Conservation (phyloP, 1,139 yeast genomes). For the Geotrichum klebahnii region DNA sequence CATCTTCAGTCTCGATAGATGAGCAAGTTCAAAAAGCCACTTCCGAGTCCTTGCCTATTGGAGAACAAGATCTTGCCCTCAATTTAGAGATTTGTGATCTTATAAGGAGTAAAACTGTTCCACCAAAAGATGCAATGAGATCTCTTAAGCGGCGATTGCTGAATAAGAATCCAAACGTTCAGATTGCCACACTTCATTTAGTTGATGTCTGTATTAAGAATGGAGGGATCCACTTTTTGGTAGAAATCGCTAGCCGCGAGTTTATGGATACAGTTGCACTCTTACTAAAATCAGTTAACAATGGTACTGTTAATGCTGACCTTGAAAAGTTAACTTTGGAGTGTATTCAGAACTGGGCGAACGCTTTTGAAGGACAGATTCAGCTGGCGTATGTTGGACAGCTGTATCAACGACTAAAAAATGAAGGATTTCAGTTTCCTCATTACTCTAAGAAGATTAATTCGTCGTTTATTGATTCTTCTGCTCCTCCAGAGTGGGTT, state of each 20-base stretch:
- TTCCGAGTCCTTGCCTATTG: constrained; percentile 84
- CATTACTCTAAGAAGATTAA: constrained; percentile 33
- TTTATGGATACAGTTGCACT: constrained; percentile 62
- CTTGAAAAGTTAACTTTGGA: constrained; percentile 61
- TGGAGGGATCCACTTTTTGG: constrained; percentile 81
- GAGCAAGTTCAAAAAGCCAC: constrained; percentile 72
- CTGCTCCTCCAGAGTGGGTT: constrained; percentile 97
- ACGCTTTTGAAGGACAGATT: constrained; percentile 64
- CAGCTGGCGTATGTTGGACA: constrained; percentile 64
- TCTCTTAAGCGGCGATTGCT: constrained; percentile 69
- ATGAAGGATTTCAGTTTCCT: constrained; percentile 67
- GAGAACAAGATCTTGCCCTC: constrained; percentile 75
- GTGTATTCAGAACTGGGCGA: constrained; percentile 71
- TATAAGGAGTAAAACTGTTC: constrained; percentile 77
- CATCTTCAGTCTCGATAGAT: constrained; percentile 53
- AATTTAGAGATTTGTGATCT: constrained; percentile 86
- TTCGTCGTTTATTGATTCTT: constrained; percentile 71
- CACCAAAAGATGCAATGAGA: constrained; percentile 81
- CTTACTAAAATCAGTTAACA: constrained; percentile 35
- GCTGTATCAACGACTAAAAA: constrained; percentile 55
- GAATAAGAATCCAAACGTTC: constrained; percentile 67
- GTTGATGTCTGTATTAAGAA: constrained; percentile 87
- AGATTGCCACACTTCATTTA: constrained; percentile 67
- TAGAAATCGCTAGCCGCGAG: constrained; percentile 77
- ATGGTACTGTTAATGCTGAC: constrained; percentile 45